Base-by-base conservation (phyloP, 2,329 filamentous ascomycete species). In the Diaporthe velutina region DNA sequence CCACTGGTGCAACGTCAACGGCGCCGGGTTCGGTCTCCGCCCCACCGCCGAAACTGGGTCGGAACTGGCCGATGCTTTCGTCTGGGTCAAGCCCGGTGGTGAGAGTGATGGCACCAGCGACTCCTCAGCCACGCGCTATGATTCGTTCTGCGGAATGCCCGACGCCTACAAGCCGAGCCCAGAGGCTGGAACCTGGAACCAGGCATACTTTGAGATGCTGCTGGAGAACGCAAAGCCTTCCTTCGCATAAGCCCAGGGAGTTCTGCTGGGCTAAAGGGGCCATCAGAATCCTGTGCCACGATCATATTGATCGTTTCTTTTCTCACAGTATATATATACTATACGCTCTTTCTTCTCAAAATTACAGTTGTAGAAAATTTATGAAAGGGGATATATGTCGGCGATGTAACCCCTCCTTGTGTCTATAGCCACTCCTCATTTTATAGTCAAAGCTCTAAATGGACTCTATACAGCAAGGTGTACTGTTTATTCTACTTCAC, bases 51-150 rank as follows among this genome's bases (percentile, higher is more conserved):
- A 87, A 77, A 92, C 90, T n/a, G 89, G 88, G 58, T 84, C 89
- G 78, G 80, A 83, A 9, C 86, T 91, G 28, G 86, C 88, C 70
- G 91, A 93, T 82, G 90, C 90, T 48, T 91, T 93, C 77, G 91
- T 93, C 66, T 93, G 91, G 91, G 84, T 92, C 79, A 93, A 93
- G 87, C 91, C 91, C 22, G 90, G 91, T 77, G 86, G 86, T 75
- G 86, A 88, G 81, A 93, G 80, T 22, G 82, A 85, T 71, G 83
- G 83, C n/a, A 84, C 83, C 58, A 82, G 80, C 78, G 83, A 84
- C 80, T 77, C 73, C 54, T 80, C 79, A 42, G 82, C 83, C 57
- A 73, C 42, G 58, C 81, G 83, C 71, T 84, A 83, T 78, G 83
- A 84, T 79, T 80, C 78, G 76, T 83, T 83, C 81, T 85, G 83